Evolutionary conservation across 345 rosid genomes (phyloP).

Genomic region (Pugionium cornutum): DNA sequence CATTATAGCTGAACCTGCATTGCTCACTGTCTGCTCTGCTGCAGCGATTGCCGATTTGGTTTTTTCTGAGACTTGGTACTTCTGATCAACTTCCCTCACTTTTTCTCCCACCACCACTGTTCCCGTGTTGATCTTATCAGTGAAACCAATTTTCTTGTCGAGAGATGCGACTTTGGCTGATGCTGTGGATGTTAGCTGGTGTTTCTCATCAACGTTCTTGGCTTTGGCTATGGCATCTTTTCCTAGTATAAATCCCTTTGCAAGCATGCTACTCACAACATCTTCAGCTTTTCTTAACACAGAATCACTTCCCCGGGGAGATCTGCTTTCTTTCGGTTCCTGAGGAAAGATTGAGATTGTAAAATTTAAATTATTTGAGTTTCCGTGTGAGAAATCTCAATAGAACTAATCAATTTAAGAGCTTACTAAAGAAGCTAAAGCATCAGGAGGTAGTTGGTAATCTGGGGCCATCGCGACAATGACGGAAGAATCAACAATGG

Average conservation of each 20-base stretch:
- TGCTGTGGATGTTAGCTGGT: conserved; percentile 84
- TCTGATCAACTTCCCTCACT: conserved; percentile 90
- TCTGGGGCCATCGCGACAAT: conserved; percentile 65
- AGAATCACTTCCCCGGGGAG: conserved; percentile 61
- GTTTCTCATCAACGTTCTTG: conserved; percentile 83
- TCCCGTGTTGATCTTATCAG: conserved; percentile 76
- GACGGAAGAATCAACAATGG: conserved; percentile 82
- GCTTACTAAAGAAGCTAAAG: conserved; percentile 61
- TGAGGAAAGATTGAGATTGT: conserved; percentile 25
- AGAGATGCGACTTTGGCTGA: conserved; percentile 86
- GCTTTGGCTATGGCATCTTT: conserved; percentile 93
- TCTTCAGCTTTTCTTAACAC: conserved; percentile 87
- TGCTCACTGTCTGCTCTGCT: conserved; percentile 84
- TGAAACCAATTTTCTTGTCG: conserved; percentile 81
- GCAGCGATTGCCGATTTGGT: conserved; percentile 84
- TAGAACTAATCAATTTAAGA: conserved; percentile 8
- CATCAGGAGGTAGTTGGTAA: conserved; percentile 77
- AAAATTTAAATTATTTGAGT: conserved; percentile 1
- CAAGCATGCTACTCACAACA: conserved; percentile 85
- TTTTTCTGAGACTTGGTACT: conserved; percentile 92
- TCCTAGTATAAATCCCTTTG: conserved; percentile 84
- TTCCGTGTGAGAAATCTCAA: neutral
- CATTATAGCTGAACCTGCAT: conserved; percentile 91
- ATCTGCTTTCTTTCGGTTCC: conserved; percentile 46
- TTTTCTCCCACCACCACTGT: conserved; percentile 74